phyloP scores from a whole-genome alignment of 306 rosid genomes.

The Glycine latifolia region DNA sequence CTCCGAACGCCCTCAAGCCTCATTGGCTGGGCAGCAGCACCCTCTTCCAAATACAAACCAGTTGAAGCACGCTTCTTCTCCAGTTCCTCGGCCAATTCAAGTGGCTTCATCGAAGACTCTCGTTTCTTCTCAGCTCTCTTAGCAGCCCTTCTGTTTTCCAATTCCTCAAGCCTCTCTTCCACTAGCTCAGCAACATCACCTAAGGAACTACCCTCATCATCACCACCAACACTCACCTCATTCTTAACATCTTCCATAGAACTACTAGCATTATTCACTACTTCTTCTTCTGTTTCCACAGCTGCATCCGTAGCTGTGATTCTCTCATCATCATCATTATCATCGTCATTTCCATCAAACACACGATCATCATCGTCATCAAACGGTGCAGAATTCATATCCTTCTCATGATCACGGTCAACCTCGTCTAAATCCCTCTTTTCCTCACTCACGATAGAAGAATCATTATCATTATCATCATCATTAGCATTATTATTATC shows the following conservation, averaged over 20 bases:
- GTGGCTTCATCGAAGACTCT: slow-evolving; percentile 61
- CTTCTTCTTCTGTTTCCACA: slow-evolving; percentile 50
- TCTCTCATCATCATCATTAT: slow-evolving; percentile 45
- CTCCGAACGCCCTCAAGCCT: slow-evolving; percentile 91
- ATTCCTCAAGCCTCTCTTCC: slow-evolving; percentile 70
- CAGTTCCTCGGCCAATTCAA: slow-evolving; percentile 83
- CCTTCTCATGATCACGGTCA: slow-evolving; percentile 39
- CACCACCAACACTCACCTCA: slow-evolving; percentile 45
- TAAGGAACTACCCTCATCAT: slow-evolving; percentile 53
- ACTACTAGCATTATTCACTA: slow-evolving; percentile 33
- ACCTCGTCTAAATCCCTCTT: slow-evolving; percentile 48
- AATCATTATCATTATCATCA: slow-evolving; percentile 20
- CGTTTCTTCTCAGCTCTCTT: slow-evolving; percentile 59
- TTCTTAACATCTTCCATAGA: slow-evolving; percentile 47
- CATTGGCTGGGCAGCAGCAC: slow-evolving; percentile 99
- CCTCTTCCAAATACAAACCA: slow-evolving; percentile 91
- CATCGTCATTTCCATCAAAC: slow-evolving; percentile 34
- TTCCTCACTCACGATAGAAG: slow-evolving; percentile 46
- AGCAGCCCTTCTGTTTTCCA: slow-evolving; percentile 61
- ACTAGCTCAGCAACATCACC: slow-evolving; percentile 65
- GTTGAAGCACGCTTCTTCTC: slow-evolving; percentile 96
- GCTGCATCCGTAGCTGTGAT: slow-evolving; percentile 40
- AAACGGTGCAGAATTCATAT: slow-evolving; percentile 39
- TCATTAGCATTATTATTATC: neutral
- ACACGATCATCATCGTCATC: slow-evolving; percentile 42